Conservation (phyloP, 179 eudicot genomes). For the Silene noctiflora region DNA sequence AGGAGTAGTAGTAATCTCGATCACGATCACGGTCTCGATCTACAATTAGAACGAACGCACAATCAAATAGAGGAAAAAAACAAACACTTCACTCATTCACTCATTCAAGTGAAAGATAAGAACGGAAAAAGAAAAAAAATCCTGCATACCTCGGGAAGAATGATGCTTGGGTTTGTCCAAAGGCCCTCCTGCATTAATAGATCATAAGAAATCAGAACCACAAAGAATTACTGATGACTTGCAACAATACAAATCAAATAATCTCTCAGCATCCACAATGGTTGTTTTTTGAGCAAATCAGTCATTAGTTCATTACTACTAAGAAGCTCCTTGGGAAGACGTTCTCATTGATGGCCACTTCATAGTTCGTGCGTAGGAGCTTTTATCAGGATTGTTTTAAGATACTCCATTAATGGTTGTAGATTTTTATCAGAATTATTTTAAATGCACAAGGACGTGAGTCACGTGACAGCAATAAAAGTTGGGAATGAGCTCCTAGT, state of each 20-base stretch:
- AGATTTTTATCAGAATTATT: too few species aligned
- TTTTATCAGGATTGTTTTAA: too few species aligned
- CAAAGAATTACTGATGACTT: slow-evolving; percentile 1
- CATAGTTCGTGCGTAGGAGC: not conserved
- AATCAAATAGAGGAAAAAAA: not conserved
- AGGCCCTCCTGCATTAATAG: slow-evolving; percentile 49
- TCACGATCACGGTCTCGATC: slow-evolving; percentile 68
- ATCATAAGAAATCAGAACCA: slow-evolving; percentile 10
- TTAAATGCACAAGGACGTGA: too few species aligned
- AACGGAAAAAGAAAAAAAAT: not conserved
- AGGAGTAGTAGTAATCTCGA: slow-evolving; percentile 46
- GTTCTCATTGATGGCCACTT: not conserved
- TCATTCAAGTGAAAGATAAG: not conserved
- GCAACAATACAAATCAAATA: not conserved
- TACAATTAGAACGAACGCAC: slow-evolving; percentile 28
- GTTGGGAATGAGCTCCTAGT: too few species aligned
- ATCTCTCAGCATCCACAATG: not conserved
- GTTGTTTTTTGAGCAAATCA: not conserved
- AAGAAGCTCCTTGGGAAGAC: not conserved
- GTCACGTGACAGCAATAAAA: too few species aligned
- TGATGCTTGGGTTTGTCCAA: slow-evolving; percentile 64
- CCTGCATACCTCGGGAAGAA: slow-evolving; percentile 68
- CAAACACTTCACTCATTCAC: not conserved
- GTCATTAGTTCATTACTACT: not conserved
- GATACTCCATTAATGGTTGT: too few species aligned